Conservation (phyloP, 2,329 filamentous ascomycete genomes). For the Paracorniculantispora psalliotae region DNA sequence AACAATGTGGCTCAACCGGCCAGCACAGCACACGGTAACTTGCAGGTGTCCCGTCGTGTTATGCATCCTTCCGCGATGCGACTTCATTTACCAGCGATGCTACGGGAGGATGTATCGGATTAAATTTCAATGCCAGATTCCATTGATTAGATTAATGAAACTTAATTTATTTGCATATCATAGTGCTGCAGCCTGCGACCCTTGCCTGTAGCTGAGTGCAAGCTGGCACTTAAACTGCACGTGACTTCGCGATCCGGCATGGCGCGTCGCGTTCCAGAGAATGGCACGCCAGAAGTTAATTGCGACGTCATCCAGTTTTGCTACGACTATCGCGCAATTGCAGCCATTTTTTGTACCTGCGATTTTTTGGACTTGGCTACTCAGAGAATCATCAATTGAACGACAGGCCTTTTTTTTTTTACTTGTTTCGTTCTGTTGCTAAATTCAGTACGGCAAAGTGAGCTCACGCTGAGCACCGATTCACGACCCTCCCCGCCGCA, state of each 20-base stretch:
- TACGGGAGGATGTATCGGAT: no score
- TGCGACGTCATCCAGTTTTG: slow-evolving; percentile 5
- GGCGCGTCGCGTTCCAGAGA: slow-evolving; percentile 5
- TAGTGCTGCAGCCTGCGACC: no score
- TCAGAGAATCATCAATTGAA: neutral
- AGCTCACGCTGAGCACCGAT: neutral
- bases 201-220: no score
- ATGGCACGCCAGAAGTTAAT: neutral
- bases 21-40: no score
- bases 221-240: neutral
- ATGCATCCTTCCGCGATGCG: no score
- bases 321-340: neutral
- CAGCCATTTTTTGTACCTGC: no score
- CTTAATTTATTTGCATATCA: no score
- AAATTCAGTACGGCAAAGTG: neutral
- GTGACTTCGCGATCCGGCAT: neutral
- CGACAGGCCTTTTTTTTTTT: neutral
- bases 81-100: no score
- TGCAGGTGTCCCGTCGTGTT: no score
- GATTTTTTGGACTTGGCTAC: neutral
- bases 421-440: neutral
- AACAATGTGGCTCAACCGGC: no score
- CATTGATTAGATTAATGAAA: no score
- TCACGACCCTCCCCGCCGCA: neutral
- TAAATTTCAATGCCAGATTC: no score